These are phyloP conservation scores for Aspergillus sp. DNA, from an alignment of 2,329 filamentous ascomycete genomes.

Conservation along the genomic window DNA sequence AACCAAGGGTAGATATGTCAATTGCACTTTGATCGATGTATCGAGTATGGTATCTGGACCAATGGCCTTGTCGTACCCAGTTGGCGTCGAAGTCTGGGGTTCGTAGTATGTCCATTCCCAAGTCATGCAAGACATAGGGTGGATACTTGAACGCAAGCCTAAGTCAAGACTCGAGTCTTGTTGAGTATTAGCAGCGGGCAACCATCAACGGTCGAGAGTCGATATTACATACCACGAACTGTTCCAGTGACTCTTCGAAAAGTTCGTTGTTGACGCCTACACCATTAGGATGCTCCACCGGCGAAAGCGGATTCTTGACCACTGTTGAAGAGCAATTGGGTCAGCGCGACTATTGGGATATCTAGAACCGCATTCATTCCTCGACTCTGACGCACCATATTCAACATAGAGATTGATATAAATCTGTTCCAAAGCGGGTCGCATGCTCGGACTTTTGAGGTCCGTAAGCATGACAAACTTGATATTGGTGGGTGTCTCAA, in stretches of 20 bases:
- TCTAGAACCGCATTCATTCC: neutral
- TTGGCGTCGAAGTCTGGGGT: too few species aligned
- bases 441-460: slow-evolving; percentile 78
- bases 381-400: slow-evolving; percentile 53
- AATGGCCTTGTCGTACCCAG: too few species aligned
- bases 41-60: too few species aligned
- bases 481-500: slow-evolving; percentile 91
- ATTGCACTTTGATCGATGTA: too few species aligned
- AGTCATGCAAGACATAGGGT: too few species aligned
- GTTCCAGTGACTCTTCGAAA: slow-evolving; percentile 51
- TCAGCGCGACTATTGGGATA: slow-evolving; percentile 2
- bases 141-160: too few species aligned
- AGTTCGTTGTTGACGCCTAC: slow-evolving; percentile 57
- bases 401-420: slow-evolving; percentile 98
- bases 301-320: slow-evolving; percentile 57
- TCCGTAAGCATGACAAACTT: slow-evolving; percentile 97
- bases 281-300: slow-evolving; percentile 53
- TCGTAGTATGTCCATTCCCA: too few species aligned
- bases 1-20: too few species aligned
- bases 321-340: slow-evolving; percentile 31
- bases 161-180: too few species aligned
- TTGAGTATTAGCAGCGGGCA: too few species aligned
- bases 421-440: slow-evolving; percentile 92
- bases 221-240: slow-evolving; percentile 39
- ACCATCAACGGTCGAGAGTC: too few species aligned